These are phyloP conservation scores for Casaregolazyma lundiana DNA, from an alignment of 1,139 yeast genomes.

Conservation along the genomic window DNA sequence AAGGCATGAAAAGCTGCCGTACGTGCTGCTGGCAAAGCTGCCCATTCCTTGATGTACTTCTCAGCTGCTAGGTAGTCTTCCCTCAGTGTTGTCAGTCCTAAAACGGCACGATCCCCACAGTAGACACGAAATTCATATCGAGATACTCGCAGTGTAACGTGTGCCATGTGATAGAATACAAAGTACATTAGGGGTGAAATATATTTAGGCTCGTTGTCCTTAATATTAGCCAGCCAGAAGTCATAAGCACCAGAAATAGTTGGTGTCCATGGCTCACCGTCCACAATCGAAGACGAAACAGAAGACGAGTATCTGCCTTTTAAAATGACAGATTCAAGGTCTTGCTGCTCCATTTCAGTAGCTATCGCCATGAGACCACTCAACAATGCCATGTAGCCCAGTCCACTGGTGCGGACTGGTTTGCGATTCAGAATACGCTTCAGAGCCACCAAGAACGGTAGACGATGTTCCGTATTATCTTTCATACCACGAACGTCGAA, in stretches of 20 bases:
- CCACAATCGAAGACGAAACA: neutral
- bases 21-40: conserved; percentile 28
- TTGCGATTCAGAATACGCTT: conserved; percentile 30
- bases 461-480: conserved; percentile 9
- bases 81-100: conserved; percentile 67
- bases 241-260: conserved; percentile 5
- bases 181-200: conserved; percentile 16
- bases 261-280: conserved; percentile 7
- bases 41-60: conserved; percentile 18
- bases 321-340: conserved; percentile 13
- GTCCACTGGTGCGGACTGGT: conserved; percentile 14
- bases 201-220: neutral
- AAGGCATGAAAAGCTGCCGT: conserved; percentile 26
- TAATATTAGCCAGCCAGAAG: conserved; percentile 6
- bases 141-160: conserved; percentile 61
- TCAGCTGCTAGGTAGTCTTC: conserved; percentile 47
- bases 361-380: conserved; percentile 17
- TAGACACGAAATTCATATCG: conserved; percentile 72
- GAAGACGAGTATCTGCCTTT: conserved; percentile 1
- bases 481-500: conserved; percentile 13
- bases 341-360: conserved; percentile 17
- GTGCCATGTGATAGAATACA: conserved; percentile 53
- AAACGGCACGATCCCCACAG: conserved; percentile 76
- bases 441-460: conserved; percentile 48
- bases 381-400: conserved; percentile 17